phyloP scores from a whole-genome alignment of 352 stramenopile species.

The Thalassiosira exigua region DNA sequence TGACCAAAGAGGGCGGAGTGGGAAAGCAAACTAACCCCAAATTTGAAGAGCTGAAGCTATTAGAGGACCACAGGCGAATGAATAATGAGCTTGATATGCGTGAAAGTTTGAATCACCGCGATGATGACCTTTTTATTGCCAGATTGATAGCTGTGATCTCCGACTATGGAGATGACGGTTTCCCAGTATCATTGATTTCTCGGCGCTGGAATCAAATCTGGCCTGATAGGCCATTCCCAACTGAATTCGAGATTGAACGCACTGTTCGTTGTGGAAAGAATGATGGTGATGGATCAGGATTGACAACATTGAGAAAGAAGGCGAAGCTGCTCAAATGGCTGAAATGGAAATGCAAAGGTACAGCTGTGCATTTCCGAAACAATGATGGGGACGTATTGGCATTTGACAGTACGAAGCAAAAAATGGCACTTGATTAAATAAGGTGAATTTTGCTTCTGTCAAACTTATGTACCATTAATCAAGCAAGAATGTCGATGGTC shows the following conservation, averaged over 20 bases:
- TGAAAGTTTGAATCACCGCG: background rate
- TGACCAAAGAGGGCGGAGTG: slow-evolving; percentile 67
- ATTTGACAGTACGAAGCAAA: slow-evolving; percentile 34
- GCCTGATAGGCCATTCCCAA: slow-evolving; percentile 74
- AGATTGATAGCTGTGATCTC: slow-evolving; percentile 75
- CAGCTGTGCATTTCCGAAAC: slow-evolving; percentile 41
- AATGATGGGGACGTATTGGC: slow-evolving; percentile 43
- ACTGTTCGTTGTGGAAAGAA: slow-evolving; percentile 20
- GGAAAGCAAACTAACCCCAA: slow-evolving; percentile 78
- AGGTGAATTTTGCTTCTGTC: too few relatives aligned
- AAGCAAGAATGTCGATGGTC: too few relatives aligned
- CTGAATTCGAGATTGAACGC: slow-evolving; percentile 46
- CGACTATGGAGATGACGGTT: slow-evolving; percentile 80
- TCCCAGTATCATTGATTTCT: slow-evolving; percentile 70
- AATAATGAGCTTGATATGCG: slow-evolving; percentile 20
- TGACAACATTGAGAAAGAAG: slow-evolving; percentile 47
- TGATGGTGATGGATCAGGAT: slow-evolving; percentile 3
- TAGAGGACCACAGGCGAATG: slow-evolving; percentile 39
- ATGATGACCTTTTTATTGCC: slow-evolving; percentile 68
- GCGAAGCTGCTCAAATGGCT: slow-evolving; percentile 57
- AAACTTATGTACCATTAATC: too few relatives aligned
- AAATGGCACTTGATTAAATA: too few relatives aligned
- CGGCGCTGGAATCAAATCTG: slow-evolving; percentile 84
- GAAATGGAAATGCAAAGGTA: slow-evolving; percentile 53
- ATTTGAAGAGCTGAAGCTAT: slow-evolving; percentile 63